Evolutionary conservation across 179 eudicot genomes (phyloP).

Genomic region (Dionaea muscipula): DNA sequence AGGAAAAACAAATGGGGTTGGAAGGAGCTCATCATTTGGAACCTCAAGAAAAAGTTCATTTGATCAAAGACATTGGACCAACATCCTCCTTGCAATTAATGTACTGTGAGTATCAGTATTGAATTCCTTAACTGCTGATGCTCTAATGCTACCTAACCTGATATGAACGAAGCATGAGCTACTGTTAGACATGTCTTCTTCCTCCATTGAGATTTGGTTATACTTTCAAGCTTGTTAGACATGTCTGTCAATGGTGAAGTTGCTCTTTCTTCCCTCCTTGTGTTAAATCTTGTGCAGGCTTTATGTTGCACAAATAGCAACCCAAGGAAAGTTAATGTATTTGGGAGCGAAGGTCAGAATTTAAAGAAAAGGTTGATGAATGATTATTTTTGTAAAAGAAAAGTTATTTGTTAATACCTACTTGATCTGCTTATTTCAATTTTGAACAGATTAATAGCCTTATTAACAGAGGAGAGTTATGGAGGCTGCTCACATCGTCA

Average conservation of each 20-base stretch:
- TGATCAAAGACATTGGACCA: constrained; percentile 37
- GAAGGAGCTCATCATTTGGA: constrained; percentile 17
- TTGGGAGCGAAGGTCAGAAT: constrained; percentile 83
- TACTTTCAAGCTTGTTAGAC: neutral
- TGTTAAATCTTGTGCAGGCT: constrained; percentile 28
- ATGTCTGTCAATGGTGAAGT: neutral
- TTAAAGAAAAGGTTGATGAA: neutral
- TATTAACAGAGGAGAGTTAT: constrained; percentile 62
- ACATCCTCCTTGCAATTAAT: constrained; percentile 33
- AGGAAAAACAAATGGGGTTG: constrained; percentile 10
- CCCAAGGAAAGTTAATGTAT: constrained; percentile 49
- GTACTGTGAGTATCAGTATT: constrained; percentile 37
- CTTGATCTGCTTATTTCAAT: constrained; percentile 8
- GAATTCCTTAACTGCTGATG: constrained; percentile 2
- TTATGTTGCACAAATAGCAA: constrained; percentile 42
- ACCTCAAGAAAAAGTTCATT: constrained; percentile 20
- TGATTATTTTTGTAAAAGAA: constrained; percentile 1
- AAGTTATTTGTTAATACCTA: neutral
- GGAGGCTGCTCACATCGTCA: constrained; percentile 77
- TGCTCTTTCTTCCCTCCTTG: neutral
- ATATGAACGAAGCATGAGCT: neutral
- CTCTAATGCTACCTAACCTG: neutral
- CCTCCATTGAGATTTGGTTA: neutral
- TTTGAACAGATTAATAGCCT: constrained; percentile 60
- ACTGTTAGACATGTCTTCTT: neutral